Percentiles rank a stretch among this genome's conserved stretches.
These are phyloP conservation scores for Daedalea quercina DNA, from an alignment of 768 basidiomycete species.

Conservation along the genomic window DNA sequence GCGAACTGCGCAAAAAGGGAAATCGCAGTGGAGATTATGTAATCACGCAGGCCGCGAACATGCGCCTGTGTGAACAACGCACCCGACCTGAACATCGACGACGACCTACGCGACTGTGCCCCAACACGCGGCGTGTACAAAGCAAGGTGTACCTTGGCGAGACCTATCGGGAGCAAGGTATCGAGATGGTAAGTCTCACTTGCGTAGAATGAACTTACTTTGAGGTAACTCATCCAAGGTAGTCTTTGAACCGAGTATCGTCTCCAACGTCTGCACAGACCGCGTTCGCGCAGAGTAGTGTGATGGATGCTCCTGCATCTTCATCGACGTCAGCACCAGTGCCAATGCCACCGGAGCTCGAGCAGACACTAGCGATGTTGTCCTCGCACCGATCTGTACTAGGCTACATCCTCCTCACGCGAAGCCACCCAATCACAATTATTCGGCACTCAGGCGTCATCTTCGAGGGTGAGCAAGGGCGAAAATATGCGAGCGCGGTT, in stretches of 20 bases:
- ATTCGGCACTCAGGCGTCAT: slow-evolving; percentile 81
- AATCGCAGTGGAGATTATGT: not conserved
- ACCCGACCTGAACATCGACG: not conserved
- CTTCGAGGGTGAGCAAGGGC: slow-evolving; percentile 81
- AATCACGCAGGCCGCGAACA: not conserved
- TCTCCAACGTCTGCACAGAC: not conserved
- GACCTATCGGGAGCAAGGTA: too few relatives aligned
- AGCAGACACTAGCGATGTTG: slow-evolving; percentile 68
- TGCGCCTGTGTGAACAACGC: not conserved
- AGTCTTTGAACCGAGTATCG: not conserved
- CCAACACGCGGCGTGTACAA: too few relatives aligned
- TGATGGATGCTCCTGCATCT: not conserved
- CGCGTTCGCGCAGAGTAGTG: not conserved
- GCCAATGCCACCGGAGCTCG: slow-evolving; percentile 54
- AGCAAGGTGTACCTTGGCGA: not conserved
- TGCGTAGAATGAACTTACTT: not conserved
- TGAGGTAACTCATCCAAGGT: not conserved
- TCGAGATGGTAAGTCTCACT: slow-evolving; percentile 1
- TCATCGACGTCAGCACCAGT: not conserved
- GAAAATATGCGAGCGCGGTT: slow-evolving; percentile 66
- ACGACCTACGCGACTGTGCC: not conserved
- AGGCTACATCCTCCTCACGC: slow-evolving; percentile 79
- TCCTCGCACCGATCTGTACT: slow-evolving; percentile 80
- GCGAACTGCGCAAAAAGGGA: not conserved
- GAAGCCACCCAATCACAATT: slow-evolving; percentile 67